These are phyloP conservation scores for Populus davidiana DNA, from an alignment of 345 rosid genomes.

Conservation along the genomic window DNA sequence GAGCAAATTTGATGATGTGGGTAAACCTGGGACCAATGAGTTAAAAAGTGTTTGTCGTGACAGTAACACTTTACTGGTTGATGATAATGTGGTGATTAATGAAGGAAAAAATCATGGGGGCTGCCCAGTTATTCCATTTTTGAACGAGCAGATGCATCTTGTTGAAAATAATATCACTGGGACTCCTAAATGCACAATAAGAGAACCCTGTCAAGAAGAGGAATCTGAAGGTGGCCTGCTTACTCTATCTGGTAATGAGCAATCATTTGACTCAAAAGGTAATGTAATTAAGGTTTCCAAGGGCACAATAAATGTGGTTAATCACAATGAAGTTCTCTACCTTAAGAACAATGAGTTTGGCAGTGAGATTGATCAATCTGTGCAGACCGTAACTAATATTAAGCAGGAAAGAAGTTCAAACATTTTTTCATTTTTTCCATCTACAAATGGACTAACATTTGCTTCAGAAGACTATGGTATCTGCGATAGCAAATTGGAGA, in stretches of 20 bases:
- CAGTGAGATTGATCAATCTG: slow-evolving; percentile 1
- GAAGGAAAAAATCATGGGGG: slow-evolving; percentile 6
- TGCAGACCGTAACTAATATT: background rate
- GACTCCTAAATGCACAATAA: background rate
- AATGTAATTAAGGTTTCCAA: slow-evolving; percentile 20
- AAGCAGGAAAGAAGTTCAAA: slow-evolving; percentile 13
- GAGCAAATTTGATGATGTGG: slow-evolving; percentile 12
- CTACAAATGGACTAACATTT: slow-evolving; percentile 17
- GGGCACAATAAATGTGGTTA: slow-evolving; percentile 9
- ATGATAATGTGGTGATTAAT: slow-evolving; percentile 9
- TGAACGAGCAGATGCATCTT: slow-evolving; percentile 12
- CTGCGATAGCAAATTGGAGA: slow-evolving; percentile 11
- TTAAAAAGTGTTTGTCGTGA: slow-evolving; percentile 15
- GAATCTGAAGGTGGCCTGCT: slow-evolving; percentile 21
- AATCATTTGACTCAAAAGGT: slow-evolving; percentile 16
- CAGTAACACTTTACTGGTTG: background rate
- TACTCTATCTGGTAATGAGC: slow-evolving; percentile 25
- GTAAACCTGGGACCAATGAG: slow-evolving; percentile 18
- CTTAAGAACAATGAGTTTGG: slow-evolving; percentile 14
- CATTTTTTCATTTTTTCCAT: slow-evolving; percentile 8
- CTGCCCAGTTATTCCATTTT: slow-evolving; percentile 10
- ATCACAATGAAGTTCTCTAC: slow-evolving; percentile 5
- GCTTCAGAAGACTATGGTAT: slow-evolving; percentile 2
- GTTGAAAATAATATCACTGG: slow-evolving; percentile 7
- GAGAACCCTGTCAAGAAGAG: slow-evolving; percentile 20